Evolutionary conservation across 2,329 filamentous ascomycete genomes (phyloP), one percentile per base, ranked within the genome.

Genomic region (Ilyonectria sp.): DNA sequence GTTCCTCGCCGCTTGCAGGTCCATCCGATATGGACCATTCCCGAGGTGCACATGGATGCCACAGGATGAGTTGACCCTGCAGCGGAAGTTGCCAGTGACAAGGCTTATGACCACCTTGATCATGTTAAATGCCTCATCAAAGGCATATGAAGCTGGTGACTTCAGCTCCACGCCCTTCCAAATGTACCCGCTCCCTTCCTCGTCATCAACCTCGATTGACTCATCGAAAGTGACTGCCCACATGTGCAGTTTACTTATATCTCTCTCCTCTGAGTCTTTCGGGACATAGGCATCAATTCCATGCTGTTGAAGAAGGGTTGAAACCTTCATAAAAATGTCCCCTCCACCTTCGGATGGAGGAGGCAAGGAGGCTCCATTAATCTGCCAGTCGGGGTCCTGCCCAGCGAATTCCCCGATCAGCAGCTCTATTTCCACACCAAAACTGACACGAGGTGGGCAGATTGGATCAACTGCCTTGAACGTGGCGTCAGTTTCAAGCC

Each of bases 41-140:
- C 79, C 81, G 4, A 83, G 71, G 54, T 83, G 80, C 15, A 83
- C 78, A 56, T 82, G 80, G 21, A 83, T 71, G 9, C 80, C 80
- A 31, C 78, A 79, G 1, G 73, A 69, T 0, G 67, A 35, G 60
- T 83, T 83, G 13, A 82, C 71, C 2, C 79, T 75, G 17, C 78
- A 60, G 17, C 79, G 75, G 50, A 79, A 77, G 1, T 67, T 71
- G 6, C 67, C 71, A 2, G 76, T 81, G 6, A 83, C 58, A 5
- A 80, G 44, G 31, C 78, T 75, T 8, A 82, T 69, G 4, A 80
- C 76, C 3, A 75, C 71, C 23, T 69, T 62, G 7, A 82, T 63
- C 62, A 81, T 74, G 8, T 73, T 63, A 21, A 75, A 77, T 11
- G 75, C 72, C 11, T 74, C 69, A 13, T 75, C 62, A 47, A 56